Conservation (phyloP, 78 protist species). For the Protostelium mycophagum region DNA sequence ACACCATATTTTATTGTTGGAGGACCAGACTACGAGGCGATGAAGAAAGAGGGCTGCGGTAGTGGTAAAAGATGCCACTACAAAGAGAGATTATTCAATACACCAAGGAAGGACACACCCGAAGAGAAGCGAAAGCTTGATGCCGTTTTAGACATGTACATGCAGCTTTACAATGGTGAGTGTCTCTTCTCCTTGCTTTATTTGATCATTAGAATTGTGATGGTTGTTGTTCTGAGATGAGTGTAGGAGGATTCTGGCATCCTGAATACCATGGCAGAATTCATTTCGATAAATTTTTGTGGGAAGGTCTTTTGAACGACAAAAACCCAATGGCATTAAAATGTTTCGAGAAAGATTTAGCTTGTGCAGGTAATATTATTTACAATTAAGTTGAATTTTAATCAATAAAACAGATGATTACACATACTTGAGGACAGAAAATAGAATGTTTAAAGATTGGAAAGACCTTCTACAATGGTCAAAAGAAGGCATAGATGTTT, state of each 20-base stretch:
- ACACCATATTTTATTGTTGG: neutral
- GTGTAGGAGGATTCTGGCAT: neutral
- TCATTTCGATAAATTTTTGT: neutral
- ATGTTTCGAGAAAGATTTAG: neutral
- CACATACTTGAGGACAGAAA: neutral
- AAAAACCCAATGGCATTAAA: neutral
- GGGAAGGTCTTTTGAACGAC: neutral
- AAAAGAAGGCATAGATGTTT: neutral
- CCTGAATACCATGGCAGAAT: neutral
- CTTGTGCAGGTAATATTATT: neutral
- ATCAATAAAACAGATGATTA: neutral
- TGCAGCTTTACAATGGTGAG: neutral
- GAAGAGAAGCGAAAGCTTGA: neutral
- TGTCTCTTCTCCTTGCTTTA: neutral
- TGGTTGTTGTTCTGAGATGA: neutral
- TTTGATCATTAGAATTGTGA: too few relatives aligned
- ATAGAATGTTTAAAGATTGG: neutral
- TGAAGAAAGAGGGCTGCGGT: neutral
- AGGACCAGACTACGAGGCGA: neutral
- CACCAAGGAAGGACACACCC: neutral
- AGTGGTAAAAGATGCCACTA: neutral
- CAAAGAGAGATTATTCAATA: neutral
- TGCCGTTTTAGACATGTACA: neutral
- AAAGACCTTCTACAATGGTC: neutral
- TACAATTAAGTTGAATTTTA: too few relatives aligned